Base-by-base conservation (phyloP, 768 basidiomycete species). In the Pleurotus platypus region DNA sequence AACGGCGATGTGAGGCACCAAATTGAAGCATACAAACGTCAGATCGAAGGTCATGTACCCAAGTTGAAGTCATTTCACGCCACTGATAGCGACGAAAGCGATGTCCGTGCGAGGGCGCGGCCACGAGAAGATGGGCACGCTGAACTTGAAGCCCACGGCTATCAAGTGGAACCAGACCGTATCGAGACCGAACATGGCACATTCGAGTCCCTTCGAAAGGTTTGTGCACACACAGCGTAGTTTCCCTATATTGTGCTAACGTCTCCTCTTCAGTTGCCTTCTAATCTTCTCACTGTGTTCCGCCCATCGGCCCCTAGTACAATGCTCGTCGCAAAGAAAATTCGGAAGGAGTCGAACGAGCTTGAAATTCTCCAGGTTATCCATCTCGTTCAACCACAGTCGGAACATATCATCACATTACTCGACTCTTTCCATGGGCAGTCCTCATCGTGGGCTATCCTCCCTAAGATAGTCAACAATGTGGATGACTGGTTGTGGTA, bases 301-400 rank as follows among this genome's bases (percentile, higher is more conserved):
- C 48, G 35, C 4, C 18, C 46, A 24, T 49, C 56, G 11, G 16
- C 15, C 12, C 56, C 50, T n/a, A 18, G 24, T 37, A 40, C 35
- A 13, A 18, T 26, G 27, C 37, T 50, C 24, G 39, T 57, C 26
- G 56, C 56, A 9, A 57, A 57, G 47, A 57, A 51, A 57, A 38
- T 57, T 5, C 49, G 43, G 11, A 22, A 40, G 35, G 48, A 38
- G 11, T 57, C 58, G 12, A 40, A 59, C 49, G 58, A 59, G 40
- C 51, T 59, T 37, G 22, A 12, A 45, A 27, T 59, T 47, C 58
- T 59, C 27, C 18, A 48, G 26, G 49, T 48, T 56, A 18, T 59
- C 37, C 13, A 38, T 38, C 26, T 22, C 38, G 42, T 55, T 20
- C 8, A n/a, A 8, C 24, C 16, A 2, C 35, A 49, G 18, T 57